A percentile compares a stretch with the other conserved stretches of the same genome.
Evolutionary conservation across 2,329 filamentous ascomycete species (phyloP).

Genomic region (Neodidymelliopsis sp.): DNA sequence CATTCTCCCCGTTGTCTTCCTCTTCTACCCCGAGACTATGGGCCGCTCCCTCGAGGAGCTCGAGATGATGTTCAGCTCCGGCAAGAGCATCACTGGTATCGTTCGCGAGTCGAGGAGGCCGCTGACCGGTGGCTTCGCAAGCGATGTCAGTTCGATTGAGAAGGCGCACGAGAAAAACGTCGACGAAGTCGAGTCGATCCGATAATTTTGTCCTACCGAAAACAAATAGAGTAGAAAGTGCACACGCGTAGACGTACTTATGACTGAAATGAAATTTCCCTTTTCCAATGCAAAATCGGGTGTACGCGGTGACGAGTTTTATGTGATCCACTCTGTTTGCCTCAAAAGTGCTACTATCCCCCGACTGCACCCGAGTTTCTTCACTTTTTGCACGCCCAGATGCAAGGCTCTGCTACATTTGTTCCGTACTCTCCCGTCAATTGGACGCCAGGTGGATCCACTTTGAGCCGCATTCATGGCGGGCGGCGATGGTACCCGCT

Average conservation of each 20-base stretch:
- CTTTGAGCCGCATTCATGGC: conserved; percentile 14
- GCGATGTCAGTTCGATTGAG: conserved; percentile 9
- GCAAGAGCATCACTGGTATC: conserved; percentile 37
- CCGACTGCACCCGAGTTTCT: conserved; percentile 7
- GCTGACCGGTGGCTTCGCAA: conserved; percentile 9
- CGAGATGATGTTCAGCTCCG: conserved; percentile 52
- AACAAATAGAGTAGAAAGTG: too few relatives aligned
- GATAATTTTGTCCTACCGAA: neutral
- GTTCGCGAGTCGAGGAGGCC: conserved; percentile 29
- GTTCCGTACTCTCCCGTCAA: conserved; percentile 1
- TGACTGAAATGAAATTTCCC: conserved; percentile 11
- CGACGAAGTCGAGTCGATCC: conserved; percentile 10
- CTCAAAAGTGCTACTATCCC: neutral
- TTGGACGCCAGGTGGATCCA: conserved; percentile 6
- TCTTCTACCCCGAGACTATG: conserved; percentile 60
- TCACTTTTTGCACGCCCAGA: conserved; percentile 1
- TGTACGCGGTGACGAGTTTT: conserved; percentile 14
- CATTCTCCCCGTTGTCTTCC: conserved; percentile 56
- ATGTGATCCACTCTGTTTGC: conserved; percentile 10
- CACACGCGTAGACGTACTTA: too few relatives aligned
- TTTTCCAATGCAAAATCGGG: conserved; percentile 4
- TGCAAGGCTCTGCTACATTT: neutral
- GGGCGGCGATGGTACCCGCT: neutral
- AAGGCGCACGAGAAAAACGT: conserved; percentile 11
- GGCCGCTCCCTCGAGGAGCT: conserved; percentile 57